These are phyloP conservation scores for Talaromyces piceae DNA, from an alignment of 2,329 filamentous ascomycete genomes.

Conservation along the genomic window DNA sequence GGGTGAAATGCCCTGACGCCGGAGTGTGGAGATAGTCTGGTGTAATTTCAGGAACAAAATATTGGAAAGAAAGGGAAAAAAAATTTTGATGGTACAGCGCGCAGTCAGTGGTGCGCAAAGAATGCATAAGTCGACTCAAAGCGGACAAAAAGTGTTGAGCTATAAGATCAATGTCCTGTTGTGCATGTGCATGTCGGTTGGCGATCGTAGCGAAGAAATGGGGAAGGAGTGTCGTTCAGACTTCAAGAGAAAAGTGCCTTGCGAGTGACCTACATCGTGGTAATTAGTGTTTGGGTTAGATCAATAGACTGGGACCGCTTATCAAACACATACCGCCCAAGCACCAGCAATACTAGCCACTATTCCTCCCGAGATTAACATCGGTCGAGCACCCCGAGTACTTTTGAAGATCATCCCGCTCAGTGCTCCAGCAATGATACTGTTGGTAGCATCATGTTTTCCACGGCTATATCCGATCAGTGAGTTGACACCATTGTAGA, in stretches of 20 bases:
- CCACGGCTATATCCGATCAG: constrained; percentile 70
- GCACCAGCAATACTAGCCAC: constrained; percentile 76
- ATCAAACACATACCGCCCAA: constrained; percentile 72
- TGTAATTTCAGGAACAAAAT: constrained; percentile 22
- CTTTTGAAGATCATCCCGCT: constrained; percentile 97
- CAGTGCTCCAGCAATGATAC: constrained; percentile 72
- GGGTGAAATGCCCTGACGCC: constrained; percentile 35
- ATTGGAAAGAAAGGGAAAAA: not conserved
- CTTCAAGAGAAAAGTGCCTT: constrained; percentile 43
- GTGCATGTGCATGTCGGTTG: constrained; percentile 4
- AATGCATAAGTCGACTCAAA: not conserved
- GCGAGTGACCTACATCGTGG: constrained; percentile 40
- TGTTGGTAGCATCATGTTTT: constrained; percentile 86
- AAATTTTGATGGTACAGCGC: constrained; percentile 18
- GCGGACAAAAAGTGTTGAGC: not conserved
- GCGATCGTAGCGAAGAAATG: constrained; percentile 7
- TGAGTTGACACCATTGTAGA: constrained; percentile 91
- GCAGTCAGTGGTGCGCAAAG: too few relatives aligned
- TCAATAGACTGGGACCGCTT: constrained; percentile 8
- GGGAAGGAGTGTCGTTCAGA: constrained; percentile 7
- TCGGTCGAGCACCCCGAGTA: constrained; percentile 79
- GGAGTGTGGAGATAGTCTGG: constrained; percentile 35
- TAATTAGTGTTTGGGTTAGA: constrained; percentile 3
- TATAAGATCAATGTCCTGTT: constrained; percentile 12
- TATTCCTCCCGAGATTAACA: constrained; percentile 89